Evolutionary conservation across 2,329 filamentous ascomycete species (phyloP).

Genomic region (Colletotrichum cereale): DNA sequence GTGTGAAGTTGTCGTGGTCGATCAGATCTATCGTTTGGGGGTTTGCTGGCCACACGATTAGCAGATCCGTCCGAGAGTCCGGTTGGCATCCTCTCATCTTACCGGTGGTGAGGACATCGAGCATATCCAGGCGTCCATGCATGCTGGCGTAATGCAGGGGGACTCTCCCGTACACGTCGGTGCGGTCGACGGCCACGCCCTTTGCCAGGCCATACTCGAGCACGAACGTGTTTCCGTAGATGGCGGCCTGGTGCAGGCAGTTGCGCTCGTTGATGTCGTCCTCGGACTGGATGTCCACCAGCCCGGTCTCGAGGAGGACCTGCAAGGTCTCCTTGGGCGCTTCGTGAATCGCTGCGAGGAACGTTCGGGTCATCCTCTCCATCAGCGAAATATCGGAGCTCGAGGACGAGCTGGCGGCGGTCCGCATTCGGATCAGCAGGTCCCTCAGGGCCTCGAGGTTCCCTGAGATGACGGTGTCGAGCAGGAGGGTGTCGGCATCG

Average conservation of each 20-base stretch:
- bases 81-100: constrained; percentile 42
- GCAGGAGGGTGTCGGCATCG: constrained; percentile 87
- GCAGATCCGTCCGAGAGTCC: constrained; percentile 18
- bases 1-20: constrained; percentile 98
- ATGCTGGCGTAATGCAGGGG: constrained; percentile 97
- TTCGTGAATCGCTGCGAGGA: constrained; percentile 89
- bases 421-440: constrained; percentile 79
- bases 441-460: constrained; percentile 84
- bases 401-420: constrained; percentile 64
- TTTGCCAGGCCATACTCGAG: constrained; percentile 80
- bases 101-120: constrained; percentile 78
- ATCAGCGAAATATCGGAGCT: constrained; percentile 64
- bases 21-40: constrained; percentile 85
- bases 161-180: constrained; percentile 93
- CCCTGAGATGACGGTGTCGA: constrained; percentile 87
- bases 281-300: constrained; percentile 92
- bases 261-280: constrained; percentile 99
- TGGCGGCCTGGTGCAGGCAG: constrained; percentile 95
- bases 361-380: constrained; percentile 89
- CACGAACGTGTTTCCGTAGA: constrained; percentile 87
- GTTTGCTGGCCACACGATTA: constrained; percentile 62
- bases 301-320: constrained; percentile 80
- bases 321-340: constrained; percentile 82
- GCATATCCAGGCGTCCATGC: constrained; percentile 89
- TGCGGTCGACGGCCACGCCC: constrained; percentile 81